These are phyloP conservation scores for Aaosphaeria pasadenensis DNA, from an alignment of 2,329 filamentous ascomycete species.

Conservation along the genomic window DNA sequence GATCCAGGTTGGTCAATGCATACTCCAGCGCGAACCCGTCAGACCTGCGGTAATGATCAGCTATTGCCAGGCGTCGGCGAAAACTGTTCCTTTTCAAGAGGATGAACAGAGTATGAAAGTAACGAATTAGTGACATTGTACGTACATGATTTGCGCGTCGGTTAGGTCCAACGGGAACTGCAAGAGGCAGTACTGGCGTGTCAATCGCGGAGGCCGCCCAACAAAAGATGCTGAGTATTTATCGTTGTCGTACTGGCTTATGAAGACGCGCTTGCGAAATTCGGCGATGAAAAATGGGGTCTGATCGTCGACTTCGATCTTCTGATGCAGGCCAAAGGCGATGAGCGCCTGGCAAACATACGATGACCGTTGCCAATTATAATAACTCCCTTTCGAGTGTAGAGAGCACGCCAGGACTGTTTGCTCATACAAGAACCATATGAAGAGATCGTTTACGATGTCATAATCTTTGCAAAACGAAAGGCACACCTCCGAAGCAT, in stretches of 20 bases:
- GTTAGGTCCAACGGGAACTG: constrained; percentile 55
- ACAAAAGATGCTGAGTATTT: constrained; percentile 53
- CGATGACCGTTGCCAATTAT: constrained; percentile 12
- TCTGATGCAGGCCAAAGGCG: constrained; percentile 37
- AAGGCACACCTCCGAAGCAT: constrained; percentile 28
- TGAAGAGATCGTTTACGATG: constrained; percentile 30
- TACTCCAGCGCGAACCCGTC: constrained; percentile 41
- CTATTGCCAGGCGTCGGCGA: no score
- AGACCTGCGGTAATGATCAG: constrained; percentile 8
- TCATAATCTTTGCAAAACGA: constrained; percentile 30
- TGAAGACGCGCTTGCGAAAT: constrained; percentile 31
- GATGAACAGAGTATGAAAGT: no score
- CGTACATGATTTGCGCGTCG: constrained; percentile 46
- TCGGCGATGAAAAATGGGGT: constrained; percentile 37
- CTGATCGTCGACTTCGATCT: constrained; percentile 27
- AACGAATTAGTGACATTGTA: no score
- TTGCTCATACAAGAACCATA: constrained; percentile 34
- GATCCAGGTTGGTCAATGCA: constrained; percentile 43
- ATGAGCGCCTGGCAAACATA: constrained; percentile 31
- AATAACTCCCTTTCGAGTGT: constrained; percentile 28
- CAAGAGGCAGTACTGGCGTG: constrained; percentile 53
- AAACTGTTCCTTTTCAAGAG: no score
- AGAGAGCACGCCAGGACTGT: constrained; percentile 20
- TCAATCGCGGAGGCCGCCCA: constrained; percentile 54
- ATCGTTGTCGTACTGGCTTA: constrained; percentile 40